Base-by-base conservation (phyloP, 1,284 basidiomycete genomes). In the Malassezia vespertilionis region DNA sequence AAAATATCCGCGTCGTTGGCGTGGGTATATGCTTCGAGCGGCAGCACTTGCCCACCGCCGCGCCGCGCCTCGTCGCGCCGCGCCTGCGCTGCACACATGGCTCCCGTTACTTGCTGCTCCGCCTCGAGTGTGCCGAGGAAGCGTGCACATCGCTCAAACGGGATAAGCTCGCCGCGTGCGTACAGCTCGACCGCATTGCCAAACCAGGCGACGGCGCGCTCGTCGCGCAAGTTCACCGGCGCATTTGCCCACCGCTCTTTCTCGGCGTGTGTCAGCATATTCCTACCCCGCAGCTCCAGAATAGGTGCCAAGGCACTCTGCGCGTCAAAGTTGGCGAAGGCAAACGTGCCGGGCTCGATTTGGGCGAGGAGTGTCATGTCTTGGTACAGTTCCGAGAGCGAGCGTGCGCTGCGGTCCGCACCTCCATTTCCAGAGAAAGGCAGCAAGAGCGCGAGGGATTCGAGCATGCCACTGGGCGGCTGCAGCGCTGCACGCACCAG, bases 321-420 rank as follows among this genome's bases (percentile, higher is more conserved):
- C 75, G 75, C 39, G 22, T 66, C 56, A 10, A 65, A 54, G 32
- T 67, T 52, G 7, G 67, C 49, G 0, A 72, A 54, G 30, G 76
- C 74, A 6, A 76, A 76, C 48, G 77, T 78, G 22, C 72, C 66
- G 0, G 74, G 59, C 0, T 78, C 76, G 1, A 79, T 68, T 14
- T 73, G 71, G 0, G 78, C 74, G 8, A 82, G 64, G 39, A 77
- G 75, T 0, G 71, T 54, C n/a, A 75, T 71, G 0, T 78, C 78
- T 20, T 74, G 69, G 39, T 76, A 72, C 38, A 80, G 61, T 15
- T 75, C 68, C 22, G 63, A 59, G 1, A 65, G 42, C 15, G 57
- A 74, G 68, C 27, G 71, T 73, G 46, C 39, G 57, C 54, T 3
- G 55, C 50, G 0, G 79, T 22, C 44, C 36, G 60, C 53, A 9